Conservation (phyloP, 2,329 filamentous ascomycete species). For the Macroventuria anomochaeta region DNA sequence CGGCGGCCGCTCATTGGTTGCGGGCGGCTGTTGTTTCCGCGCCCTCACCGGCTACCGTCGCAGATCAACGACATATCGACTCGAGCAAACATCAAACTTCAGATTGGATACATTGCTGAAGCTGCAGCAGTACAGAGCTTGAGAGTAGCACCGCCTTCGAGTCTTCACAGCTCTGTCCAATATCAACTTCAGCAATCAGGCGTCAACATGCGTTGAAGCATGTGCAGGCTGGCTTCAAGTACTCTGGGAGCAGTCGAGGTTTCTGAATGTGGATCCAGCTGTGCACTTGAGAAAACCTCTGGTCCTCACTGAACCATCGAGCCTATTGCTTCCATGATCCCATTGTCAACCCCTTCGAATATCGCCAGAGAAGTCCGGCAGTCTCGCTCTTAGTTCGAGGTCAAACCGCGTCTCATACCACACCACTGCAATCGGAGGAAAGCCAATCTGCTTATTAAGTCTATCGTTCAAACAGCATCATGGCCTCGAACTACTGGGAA, state of each 20-base stretch:
- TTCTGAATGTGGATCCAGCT: neutral
- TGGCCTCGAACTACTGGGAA: slow-evolving; percentile 97
- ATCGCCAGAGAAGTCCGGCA: too few relatives aligned
- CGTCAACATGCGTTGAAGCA: neutral
- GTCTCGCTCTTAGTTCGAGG: too few relatives aligned
- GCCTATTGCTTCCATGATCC: too few relatives aligned
- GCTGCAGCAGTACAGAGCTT: neutral
- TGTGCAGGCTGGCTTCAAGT: neutral
- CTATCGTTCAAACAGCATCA: too few relatives aligned
- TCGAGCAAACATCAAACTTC: neutral
- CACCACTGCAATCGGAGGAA: too few relatives aligned
- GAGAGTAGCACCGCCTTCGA: neutral
- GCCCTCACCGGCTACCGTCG: slow-evolving; percentile 4
- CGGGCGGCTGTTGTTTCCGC: slow-evolving; percentile 4
- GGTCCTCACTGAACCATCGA: neutral
- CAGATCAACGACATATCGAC: neutral
- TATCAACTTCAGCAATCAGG: too few relatives aligned
- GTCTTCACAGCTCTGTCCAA: too few relatives aligned
- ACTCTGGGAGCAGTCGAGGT: too few relatives aligned
- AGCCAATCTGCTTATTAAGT: too few relatives aligned
- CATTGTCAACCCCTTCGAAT: too few relatives aligned
- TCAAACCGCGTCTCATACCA: too few relatives aligned
- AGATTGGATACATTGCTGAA: neutral
- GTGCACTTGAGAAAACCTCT: neutral
- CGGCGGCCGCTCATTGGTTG: slow-evolving; percentile 26